phyloP scores from a whole-genome alignment of 345 rosid species.

The Lagerstroemia speciosa region DNA sequence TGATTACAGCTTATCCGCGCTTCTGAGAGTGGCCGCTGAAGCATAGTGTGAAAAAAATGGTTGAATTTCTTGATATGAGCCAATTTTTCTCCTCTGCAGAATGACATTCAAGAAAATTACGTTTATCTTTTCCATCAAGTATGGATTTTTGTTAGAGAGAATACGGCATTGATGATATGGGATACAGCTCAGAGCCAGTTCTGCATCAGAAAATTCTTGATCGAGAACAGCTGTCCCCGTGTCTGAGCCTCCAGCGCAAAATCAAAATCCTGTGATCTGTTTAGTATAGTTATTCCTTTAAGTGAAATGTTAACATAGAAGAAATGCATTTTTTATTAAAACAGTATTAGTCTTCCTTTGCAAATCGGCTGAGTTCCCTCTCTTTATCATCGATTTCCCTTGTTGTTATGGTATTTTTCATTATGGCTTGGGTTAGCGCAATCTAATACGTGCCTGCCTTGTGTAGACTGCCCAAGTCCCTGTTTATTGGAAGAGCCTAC shows the following conservation, averaged over 20 bases:
- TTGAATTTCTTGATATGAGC: slow-evolving; percentile 48
- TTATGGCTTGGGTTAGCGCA: too few species aligned
- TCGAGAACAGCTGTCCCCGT: slow-evolving; percentile 53
- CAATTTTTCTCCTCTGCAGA: neutral
- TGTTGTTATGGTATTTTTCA: too few species aligned
- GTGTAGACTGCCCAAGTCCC: slow-evolving; percentile 12
- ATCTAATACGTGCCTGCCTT: too few species aligned
- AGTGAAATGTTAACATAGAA: neutral
- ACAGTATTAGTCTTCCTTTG: neutral
- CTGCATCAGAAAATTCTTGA: slow-evolving; percentile 97
- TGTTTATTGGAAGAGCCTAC: slow-evolving; percentile 16
- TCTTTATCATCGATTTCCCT: too few species aligned
- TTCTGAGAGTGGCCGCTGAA: slow-evolving; percentile 31
- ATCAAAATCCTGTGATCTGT: neutral
- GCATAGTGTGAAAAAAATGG: slow-evolving; percentile 15
- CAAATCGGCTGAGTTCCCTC: neutral
- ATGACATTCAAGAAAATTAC: neutral
- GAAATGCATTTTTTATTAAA: neutral
- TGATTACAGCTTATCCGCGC: slow-evolving; percentile 47
- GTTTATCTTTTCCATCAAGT: neutral
- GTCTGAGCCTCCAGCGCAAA: slow-evolving; percentile 36
- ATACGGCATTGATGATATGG: slow-evolving; percentile 25
- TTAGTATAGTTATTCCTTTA: neutral
- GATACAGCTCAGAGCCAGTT: slow-evolving; percentile 80
- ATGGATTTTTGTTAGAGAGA: neutral